Percentiles rank a stretch among this genome's conserved stretches.
These are phyloP conservation scores for Yarrowia galli DNA, from an alignment of 1,139 yeast species.

Conservation along the genomic window DNA sequence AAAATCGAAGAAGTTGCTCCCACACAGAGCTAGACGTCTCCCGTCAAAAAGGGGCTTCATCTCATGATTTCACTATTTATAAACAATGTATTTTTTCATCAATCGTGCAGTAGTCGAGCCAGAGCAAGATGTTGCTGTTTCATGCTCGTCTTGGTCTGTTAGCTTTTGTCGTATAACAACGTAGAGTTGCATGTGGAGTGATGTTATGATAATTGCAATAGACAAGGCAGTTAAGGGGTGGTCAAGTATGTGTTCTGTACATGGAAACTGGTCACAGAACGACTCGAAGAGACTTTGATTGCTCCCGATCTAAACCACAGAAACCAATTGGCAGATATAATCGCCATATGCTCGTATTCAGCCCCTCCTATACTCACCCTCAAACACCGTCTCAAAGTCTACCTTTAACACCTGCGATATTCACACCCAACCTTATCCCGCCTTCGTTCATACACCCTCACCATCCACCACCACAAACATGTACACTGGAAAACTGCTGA, in stretches of 20 bases:
- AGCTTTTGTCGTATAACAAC: background rate
- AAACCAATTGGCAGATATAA: too few species aligned
- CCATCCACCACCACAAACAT: constrained; percentile 4
- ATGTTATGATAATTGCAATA: background rate
- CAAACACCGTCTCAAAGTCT: background rate
- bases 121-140: background rate
- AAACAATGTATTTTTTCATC: constrained; percentile 10
- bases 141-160: background rate
- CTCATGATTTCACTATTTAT: background rate
- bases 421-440: constrained; percentile 2
- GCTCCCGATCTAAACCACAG: too few species aligned
- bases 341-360: too few species aligned
- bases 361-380: background rate
- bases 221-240: too few species aligned
- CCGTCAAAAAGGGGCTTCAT: background rate
- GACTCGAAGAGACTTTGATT: too few species aligned
- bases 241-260: too few species aligned
- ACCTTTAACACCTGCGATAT: background rate
- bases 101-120: too few species aligned
- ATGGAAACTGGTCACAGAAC: too few species aligned
- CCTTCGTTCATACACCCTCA: background rate
- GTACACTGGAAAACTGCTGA: constrained; percentile 35
- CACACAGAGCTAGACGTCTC: background rate
- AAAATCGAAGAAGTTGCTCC: background rate
- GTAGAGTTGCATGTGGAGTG: background rate